Base-by-base conservation (phyloP, 164 flowering plant species). In the Dillenia suffruticosa region DNA sequence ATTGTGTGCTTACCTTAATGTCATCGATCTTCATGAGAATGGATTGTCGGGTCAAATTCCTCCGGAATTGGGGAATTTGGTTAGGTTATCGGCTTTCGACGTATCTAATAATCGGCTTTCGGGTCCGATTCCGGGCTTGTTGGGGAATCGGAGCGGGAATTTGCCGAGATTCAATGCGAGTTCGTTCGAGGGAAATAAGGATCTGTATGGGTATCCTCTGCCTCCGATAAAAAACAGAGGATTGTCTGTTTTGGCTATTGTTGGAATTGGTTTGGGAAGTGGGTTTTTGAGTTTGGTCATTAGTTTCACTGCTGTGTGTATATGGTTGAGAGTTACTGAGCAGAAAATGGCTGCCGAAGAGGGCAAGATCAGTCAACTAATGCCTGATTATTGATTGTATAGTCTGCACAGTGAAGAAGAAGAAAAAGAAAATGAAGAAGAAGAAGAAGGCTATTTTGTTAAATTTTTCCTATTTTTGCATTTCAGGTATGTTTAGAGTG, bases 261-360 rank as follows among this genome's bases (percentile, higher is more conserved):
- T 91, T 12, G 90, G 85, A 72, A 94, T 94, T 69, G 98, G 96
- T 17, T 70, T 94, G 44, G 98, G 97, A 10, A 94, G 98, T 64
- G 98, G 98, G 56, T 57, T 89, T 9, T 67, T 89, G 60, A 94
- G 98, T 57, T 70, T 94, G 76, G 76, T 91, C 22, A 63, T 94
- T 12, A 94, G 98, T 59, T 94, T 94, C 49, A 84, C 88, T 9
- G 96, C 82, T 9, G 98, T 91, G 9, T 94, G 98, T 68, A 65
- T 87, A 14, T 93, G 97, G 98, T 74, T 93, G 78, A 87, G 84
- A 74, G 78, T 83, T 32, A 82, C 90, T 2, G 98, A 93, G 58
- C 79, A 76, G 64, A 80, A 82, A 63, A 69, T 81, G 79, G 76
- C 74, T 11, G 64, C 51, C 3, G 92, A 84, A 24, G 90, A 88